Conservation (phyloP, 2,329 filamentous ascomycete genomes). For the Nothophaeocryptopus gaeumannii region DNA sequence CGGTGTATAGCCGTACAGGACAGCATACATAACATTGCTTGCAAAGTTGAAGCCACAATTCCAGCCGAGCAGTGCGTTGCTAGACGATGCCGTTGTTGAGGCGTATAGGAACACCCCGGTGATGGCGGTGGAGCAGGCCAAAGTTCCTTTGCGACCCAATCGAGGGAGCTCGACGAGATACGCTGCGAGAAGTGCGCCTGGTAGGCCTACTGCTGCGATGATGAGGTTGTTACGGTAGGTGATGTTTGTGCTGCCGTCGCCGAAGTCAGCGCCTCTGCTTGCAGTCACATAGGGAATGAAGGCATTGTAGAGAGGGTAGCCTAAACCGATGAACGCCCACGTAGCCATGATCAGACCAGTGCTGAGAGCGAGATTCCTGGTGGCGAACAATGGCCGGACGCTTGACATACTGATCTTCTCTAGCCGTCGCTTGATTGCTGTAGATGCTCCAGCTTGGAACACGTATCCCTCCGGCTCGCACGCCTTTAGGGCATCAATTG, state of each 20-base stretch:
- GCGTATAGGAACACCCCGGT: conserved; percentile 29
- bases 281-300: conserved; percentile 81
- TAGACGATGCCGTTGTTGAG: conserved; percentile 27
- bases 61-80: conserved; percentile 24
- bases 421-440: no score
- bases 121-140: conserved; percentile 23
- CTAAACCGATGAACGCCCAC: conserved; percentile 58
- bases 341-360: conserved; percentile 26
- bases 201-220: conserved; percentile 65
- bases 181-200: conserved; percentile 55
- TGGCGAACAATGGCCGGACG: conserved; percentile 27
- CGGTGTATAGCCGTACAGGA: conserved; percentile 73
- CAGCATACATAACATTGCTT: conserved; percentile 64
- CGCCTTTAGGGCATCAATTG: conserved; percentile 11
- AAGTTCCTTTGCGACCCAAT: conserved; percentile 25
- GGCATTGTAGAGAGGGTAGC: conserved; percentile 82
- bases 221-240: conserved; percentile 72
- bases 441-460: no score
- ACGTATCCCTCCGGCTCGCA: no score
- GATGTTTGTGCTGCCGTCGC: conserved; percentile 46
- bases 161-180: conserved; percentile 24
- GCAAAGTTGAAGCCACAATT: conserved; percentile 24
- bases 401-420: conserved; percentile 7
- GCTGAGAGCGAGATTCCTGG: conserved; percentile 22
- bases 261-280: conserved; percentile 15